Evolutionary conservation across 2,329 filamentous ascomycete species (phyloP).

Genomic region (Paracorniculantispora psalliotae): DNA sequence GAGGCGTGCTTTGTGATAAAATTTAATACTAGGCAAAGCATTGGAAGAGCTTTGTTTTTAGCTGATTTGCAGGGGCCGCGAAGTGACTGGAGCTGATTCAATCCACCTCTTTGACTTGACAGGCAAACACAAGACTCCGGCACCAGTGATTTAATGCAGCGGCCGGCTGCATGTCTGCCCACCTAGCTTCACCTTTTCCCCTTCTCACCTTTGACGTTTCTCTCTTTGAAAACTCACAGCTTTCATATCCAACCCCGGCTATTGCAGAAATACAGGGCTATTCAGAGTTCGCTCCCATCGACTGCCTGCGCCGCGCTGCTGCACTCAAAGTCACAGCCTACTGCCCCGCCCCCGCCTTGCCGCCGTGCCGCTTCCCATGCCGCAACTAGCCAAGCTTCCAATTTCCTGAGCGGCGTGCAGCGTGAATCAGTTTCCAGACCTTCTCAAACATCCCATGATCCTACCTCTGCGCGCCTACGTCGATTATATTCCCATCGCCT

Average conservation of each 20-base stretch:
- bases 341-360: slow-evolving; percentile 12
- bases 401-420: background rate
- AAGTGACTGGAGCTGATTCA: background rate
- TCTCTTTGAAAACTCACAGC: too few relatives aligned
- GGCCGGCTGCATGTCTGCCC: background rate
- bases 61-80: too few relatives aligned
- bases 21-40: too few relatives aligned
- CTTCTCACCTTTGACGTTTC: background rate
- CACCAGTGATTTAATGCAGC: background rate
- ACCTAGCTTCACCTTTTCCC: background rate
- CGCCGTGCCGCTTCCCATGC: background rate
- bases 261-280: background rate
- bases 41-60: too few relatives aligned
- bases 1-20: background rate
- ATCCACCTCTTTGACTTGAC: background rate
- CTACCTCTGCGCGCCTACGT: background rate
- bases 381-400: background rate
- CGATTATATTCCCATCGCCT: background rate
- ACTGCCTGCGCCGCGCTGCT: background rate
- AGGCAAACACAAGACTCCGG: background rate
- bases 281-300: background rate
- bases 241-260: background rate
- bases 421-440: background rate
- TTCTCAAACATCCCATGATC: background rate
- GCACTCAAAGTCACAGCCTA: background rate